A percentile compares a stretch with the other conserved stretches of the same genome.
Evolutionary conservation across 805 yeast species (phyloP).

Genomic region (Priceomyces carsonii): DNA sequence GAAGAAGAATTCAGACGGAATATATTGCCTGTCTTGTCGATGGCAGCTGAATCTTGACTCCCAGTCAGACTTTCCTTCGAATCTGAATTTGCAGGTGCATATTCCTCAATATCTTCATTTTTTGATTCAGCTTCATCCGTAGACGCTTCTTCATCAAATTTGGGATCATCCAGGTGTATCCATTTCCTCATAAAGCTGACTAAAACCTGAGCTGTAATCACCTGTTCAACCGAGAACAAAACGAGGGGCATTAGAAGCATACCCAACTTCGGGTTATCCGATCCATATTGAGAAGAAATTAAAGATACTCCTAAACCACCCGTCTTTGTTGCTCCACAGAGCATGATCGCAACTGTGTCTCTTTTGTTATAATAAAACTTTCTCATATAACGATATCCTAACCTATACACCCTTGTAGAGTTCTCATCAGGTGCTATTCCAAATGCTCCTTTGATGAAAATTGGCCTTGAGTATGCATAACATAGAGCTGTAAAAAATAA

Average conservation of each 20-base stretch:
- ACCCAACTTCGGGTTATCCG: constrained; percentile 61
- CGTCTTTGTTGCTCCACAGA: constrained; percentile 92
- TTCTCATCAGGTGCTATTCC: constrained; percentile 48
- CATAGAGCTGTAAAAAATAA: constrained; percentile 71
- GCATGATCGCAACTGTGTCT: constrained; percentile 78
- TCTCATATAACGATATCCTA: constrained; percentile 43
- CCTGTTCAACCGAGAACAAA: constrained; percentile 85
- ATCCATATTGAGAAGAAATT: constrained; percentile 77
- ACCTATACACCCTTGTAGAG: constrained; percentile 46
- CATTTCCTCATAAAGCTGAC: constrained; percentile 69
- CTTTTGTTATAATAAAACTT: constrained; percentile 71
- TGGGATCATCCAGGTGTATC: constrained; percentile 47
- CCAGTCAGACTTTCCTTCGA: too few relatives aligned
- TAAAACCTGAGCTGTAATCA: constrained; percentile 73
- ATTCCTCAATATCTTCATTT: background rate
- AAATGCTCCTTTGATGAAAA: constrained; percentile 44
- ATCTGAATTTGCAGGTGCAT: too few relatives aligned
- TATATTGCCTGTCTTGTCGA: too few relatives aligned
- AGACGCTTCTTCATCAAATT: constrained; percentile 8
- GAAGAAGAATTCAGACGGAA: too few relatives aligned
- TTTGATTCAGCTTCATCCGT: background rate
- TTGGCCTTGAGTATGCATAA: constrained; percentile 60
- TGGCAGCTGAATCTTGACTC: background rate
- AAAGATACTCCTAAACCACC: constrained; percentile 90
- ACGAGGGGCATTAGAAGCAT: constrained; percentile 78